Evolutionary conservation across 2,329 filamentous ascomycete species (phyloP), one percentile per base, ranked within the genome.

Genomic region (Eutypa lata): DNA sequence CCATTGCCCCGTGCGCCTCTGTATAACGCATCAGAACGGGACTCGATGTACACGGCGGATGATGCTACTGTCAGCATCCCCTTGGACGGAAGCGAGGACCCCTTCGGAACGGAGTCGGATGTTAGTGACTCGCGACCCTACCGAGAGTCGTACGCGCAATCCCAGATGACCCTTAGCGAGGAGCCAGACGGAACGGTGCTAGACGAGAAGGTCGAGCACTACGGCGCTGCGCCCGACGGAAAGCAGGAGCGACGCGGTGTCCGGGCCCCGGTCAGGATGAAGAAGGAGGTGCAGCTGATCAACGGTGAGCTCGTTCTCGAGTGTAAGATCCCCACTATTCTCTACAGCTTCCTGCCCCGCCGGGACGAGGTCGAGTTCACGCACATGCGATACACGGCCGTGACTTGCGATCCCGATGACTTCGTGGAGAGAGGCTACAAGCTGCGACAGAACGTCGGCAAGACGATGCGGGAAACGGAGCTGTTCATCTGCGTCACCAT

Each of bases 281-380:
- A 87, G 72, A 96, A 96, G 68, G 93, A 97, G 71, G 94, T 99
- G 51, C 87, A 91, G 64, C 82, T 99, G 44, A 95, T 97, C 80
- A 97, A 99, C 68, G 94, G 94, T 66, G 93, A 99, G 73, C 86
- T 99, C 50, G 93, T 99, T 53, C 80, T 99, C 46, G 94, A 99
- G 75, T 97, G 94, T 80, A 99, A 99, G 75, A 99, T 99, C 61
- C 94, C 95, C 0, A 99, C 94, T 1, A 99, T 97, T 61, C 79
- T 99, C 40, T 95, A 97, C 81, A 96, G 91, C 69, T 99, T 99
- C 74, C 76, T 99, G 56, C 95, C 95, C 0, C 84, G 93, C 16
- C 85, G 93, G 54, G 91, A 97, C 67, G 93, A 96, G 70, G 81
- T 93, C 57, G 94, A 99, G 68, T 99, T 99, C 70, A 99, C 94